A percentile compares a stretch with the other conserved stretches of the same genome.
Conservation (phyloP, 306 rosid species). For the Rosa multiflora region DNA sequence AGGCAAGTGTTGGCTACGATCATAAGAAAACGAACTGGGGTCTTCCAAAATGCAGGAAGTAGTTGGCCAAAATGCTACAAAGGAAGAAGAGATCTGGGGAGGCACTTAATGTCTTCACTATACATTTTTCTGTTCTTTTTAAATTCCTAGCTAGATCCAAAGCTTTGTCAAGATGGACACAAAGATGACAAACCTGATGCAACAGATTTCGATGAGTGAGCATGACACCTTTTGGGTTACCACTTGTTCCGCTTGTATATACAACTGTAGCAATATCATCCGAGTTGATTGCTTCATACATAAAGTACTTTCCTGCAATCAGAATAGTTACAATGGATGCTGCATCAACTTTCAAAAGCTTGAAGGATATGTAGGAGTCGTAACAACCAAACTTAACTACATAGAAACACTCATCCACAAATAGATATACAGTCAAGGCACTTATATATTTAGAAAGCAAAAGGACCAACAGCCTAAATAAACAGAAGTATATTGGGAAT, state of each 20-base stretch:
- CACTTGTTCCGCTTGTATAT: conserved; percentile 95
- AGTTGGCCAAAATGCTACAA: background rate
- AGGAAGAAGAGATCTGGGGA: background rate
- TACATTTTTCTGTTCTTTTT: background rate
- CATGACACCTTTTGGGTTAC: conserved; percentile 92
- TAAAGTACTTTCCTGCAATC: conserved; percentile 48
- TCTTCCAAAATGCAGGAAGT: background rate
- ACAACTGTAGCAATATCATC: conserved; percentile 84
- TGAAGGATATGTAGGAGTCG: background rate
- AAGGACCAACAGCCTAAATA: background rate
- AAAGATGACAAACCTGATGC: conserved; percentile 71
- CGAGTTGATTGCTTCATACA: conserved; percentile 62
- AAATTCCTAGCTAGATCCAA: background rate
- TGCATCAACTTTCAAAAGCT: background rate
- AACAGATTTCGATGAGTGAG: conserved; percentile 84
- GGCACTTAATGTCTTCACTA: background rate
- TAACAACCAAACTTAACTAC: background rate
- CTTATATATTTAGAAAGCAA: background rate
- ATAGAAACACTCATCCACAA: background rate
- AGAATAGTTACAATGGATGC: background rate
- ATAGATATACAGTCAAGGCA: background rate
- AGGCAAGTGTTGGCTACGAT: conserved; percentile 15
- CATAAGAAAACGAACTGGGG: conserved; percentile 4
- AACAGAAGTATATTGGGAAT: background rate
- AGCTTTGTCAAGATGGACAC: background rate